Evolutionary conservation across 1,284 basidiomycete species (phyloP).

Genomic region (Microbotryum scabiosae): DNA sequence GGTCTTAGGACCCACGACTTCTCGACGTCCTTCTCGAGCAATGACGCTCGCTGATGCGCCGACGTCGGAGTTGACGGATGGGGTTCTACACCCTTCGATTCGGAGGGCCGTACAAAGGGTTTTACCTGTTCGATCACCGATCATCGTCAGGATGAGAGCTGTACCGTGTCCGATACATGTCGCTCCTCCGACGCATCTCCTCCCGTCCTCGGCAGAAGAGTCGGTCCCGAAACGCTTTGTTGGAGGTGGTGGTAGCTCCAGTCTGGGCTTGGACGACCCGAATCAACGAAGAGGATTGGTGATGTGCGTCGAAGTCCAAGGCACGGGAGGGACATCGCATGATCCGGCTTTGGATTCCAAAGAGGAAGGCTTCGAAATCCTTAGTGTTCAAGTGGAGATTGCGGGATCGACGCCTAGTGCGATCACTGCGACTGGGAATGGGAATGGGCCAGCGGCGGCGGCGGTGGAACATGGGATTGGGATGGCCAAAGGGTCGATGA

Average conservation of each 20-base stretch:
- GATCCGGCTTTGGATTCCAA: background rate
- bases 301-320: slow-evolving; percentile 16
- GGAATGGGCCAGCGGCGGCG: too few relatives aligned
- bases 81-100: slow-evolving; percentile 7
- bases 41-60: too few relatives aligned
- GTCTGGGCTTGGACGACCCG: background rate
- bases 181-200: background rate
- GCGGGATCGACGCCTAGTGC: background rate
- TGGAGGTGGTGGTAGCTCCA: too few relatives aligned
- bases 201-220: background rate
- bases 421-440: too few relatives aligned
- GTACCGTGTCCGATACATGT: slow-evolving; percentile 12
- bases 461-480: too few relatives aligned
- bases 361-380: slow-evolving; percentile 11
- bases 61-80: background rate
- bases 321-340: background rate
- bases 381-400: slow-evolving; percentile 10
- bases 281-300: slow-evolving; percentile 8
- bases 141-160: slow-evolving; percentile 12
- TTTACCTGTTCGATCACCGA: background rate
- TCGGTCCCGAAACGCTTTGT: too few relatives aligned
- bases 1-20: background rate
- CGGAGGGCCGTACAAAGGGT: slow-evolving; percentile 13
- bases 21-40: background rate
- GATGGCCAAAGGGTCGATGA: background rate